phyloP scores from a whole-genome alignment of 805 yeast species.

The Nakazawaea anatomiae region DNA sequence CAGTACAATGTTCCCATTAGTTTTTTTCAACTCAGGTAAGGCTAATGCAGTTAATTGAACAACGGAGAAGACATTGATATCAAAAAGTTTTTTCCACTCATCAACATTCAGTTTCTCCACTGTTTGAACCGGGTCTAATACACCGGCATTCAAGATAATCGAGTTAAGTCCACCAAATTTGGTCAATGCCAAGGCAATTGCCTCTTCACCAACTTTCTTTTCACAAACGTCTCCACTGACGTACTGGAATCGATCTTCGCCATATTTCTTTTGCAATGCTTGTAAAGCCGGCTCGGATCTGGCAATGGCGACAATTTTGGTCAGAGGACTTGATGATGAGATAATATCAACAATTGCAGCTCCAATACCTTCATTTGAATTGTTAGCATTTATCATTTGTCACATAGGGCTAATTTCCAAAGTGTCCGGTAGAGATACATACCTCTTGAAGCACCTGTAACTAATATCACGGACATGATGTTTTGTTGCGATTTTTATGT shows the following conservation, averaged over 20 bases:
- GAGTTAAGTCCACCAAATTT: conserved; percentile 57
- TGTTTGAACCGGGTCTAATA: conserved; percentile 67
- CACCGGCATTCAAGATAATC: conserved; percentile 76
- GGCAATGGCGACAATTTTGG: conserved; percentile 65
- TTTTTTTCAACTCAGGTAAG: conserved; percentile 49
- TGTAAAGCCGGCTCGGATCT: conserved; percentile 49
- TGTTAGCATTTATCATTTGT: neutral
- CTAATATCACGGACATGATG: conserved; percentile 31
- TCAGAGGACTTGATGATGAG: conserved; percentile 31
- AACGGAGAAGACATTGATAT: conserved; percentile 73
- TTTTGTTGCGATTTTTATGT: too few species aligned
- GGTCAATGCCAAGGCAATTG: conserved; percentile 38
- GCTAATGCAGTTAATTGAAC: conserved; percentile 51
- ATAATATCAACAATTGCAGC: conserved; percentile 52
- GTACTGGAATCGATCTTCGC: conserved; percentile 40
- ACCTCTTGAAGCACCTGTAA: conserved; percentile 64
- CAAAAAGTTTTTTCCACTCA: conserved; percentile 61
- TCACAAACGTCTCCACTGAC: conserved; percentile 60
- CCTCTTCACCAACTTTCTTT: conserved; percentile 24
- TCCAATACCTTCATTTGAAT: conserved; percentile 59
- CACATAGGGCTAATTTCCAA: neutral
- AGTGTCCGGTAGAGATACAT: conserved; percentile 14
- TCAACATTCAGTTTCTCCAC: conserved; percentile 45
- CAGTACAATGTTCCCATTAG: conserved; percentile 62
- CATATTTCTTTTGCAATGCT: conserved; percentile 36